phyloP scores from a whole-genome alignment of 176 grass and related monocot genomes.

The Dactylis glomerata region DNA sequence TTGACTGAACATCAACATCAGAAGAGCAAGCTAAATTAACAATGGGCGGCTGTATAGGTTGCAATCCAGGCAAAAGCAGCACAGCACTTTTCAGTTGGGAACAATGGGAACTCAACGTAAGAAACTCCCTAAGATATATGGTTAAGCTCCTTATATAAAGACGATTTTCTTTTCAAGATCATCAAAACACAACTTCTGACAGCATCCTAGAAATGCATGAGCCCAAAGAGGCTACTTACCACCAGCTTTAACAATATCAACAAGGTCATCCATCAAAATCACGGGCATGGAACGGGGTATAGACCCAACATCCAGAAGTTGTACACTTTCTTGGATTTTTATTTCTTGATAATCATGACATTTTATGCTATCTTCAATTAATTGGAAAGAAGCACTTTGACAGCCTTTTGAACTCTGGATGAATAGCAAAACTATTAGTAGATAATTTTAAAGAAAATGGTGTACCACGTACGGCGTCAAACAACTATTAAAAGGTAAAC shows the following conservation, averaged over 20 bases:
- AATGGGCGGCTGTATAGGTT: background rate
- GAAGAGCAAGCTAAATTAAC: background rate
- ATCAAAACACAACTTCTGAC: background rate
- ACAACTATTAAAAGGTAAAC: constrained; percentile 16
- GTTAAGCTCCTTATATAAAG: background rate
- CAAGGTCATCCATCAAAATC: constrained; percentile 88
- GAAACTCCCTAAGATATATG: background rate
- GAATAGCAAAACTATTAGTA: constrained; percentile 18
- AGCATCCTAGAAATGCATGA: background rate
- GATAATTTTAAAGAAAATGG: background rate
- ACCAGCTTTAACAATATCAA: constrained; percentile 86
- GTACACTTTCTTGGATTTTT: constrained; percentile 95
- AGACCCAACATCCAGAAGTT: constrained; percentile 81
- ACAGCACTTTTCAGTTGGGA: background rate
- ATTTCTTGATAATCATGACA: constrained; percentile 97
- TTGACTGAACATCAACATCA: background rate
- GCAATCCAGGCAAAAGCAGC: constrained; percentile 1
- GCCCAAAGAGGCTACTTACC: constrained; percentile 35
- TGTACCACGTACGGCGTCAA: background rate
- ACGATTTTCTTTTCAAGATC: background rate
- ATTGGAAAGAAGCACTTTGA: constrained; percentile 51
- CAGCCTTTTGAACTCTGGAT: constrained; percentile 63
- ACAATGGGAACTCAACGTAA: constrained; percentile 1
- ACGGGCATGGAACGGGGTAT: constrained; percentile 88
- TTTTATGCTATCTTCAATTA: constrained; percentile 55